Evolutionary conservation across 225 moss, liverwort and hornwort species (phyloP).

Genomic region (Pleurozium schreberi): DNA sequence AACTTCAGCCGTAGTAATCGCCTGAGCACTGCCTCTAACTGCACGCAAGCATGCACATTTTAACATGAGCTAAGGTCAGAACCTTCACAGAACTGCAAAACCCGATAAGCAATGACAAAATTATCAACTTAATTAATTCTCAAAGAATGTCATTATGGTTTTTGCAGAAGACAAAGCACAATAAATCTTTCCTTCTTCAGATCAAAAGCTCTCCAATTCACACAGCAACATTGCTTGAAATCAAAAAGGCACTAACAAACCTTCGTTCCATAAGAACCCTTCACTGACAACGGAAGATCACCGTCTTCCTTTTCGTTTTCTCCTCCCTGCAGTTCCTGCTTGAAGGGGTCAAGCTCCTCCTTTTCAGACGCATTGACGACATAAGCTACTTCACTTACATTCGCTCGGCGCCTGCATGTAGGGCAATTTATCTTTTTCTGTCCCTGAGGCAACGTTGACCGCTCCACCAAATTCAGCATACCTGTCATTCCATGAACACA

Average conservation of each 20-base stretch:
- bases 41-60: slow-evolving; percentile 9
- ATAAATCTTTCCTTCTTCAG: neutral
- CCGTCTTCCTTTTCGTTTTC: slow-evolving; percentile 26
- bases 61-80: neutral
- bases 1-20: slow-evolving; percentile 71
- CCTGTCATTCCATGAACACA: slow-evolving; percentile 24
- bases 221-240: neutral
- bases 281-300: slow-evolving; percentile 49
- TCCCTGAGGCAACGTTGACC: slow-evolving; percentile 25
- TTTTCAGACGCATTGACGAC: slow-evolving; percentile 57
- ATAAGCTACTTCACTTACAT: slow-evolving; percentile 58
- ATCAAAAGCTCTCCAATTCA: neutral
- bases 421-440: slow-evolving; percentile 71
- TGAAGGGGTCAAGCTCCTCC: slow-evolving; percentile 33
- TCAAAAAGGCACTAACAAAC: slow-evolving; percentile 8
- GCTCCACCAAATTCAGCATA: slow-evolving; percentile 38
- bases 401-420: slow-evolving; percentile 61
- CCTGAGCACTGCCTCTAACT: slow-evolving; percentile 90
- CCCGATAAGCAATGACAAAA: neutral
- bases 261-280: slow-evolving; percentile 96
- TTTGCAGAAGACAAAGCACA: neutral
- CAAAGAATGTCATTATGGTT: neutral
- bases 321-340: slow-evolving; percentile 44
- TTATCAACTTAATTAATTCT: neutral
- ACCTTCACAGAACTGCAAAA: neutral